A percentile compares a stretch with the other conserved stretches of the same genome.
These are phyloP conservation scores for Xerocomellus amylosporus DNA, from an alignment of 768 basidiomycete genomes.

Conservation along the genomic window DNA sequence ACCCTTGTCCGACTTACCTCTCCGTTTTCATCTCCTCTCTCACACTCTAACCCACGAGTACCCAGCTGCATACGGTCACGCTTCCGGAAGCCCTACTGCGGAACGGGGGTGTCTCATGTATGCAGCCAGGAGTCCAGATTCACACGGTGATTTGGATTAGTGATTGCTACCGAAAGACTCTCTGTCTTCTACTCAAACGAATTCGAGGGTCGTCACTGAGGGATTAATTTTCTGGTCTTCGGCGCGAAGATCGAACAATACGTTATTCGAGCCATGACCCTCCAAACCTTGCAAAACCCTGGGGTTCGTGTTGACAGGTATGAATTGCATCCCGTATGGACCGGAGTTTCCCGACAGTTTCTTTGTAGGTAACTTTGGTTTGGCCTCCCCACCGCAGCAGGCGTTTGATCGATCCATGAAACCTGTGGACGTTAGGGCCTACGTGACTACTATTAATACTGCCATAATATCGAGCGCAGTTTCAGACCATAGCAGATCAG, in stretches of 20 bases:
- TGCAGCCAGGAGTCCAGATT: not conserved
- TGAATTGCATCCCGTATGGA: not conserved
- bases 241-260: conserved; percentile 5
- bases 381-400: not conserved
- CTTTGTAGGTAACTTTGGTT: conserved; percentile 1
- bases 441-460: not conserved
- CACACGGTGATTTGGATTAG: conserved; percentile 12
- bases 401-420: conserved; percentile 2
- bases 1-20: not conserved
- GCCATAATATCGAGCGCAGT: not conserved
- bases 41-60: conserved; percentile 11
- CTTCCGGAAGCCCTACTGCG: conserved; percentile 3
- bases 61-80: not conserved
- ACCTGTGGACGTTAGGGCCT: not conserved
- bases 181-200: conserved; percentile 1
- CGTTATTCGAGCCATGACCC: not conserved
- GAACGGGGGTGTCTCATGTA: not conserved
- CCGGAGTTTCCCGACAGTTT: conserved; percentile 1
- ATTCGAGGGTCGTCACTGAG: conserved; percentile 6
- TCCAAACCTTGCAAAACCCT: conserved; percentile 8
- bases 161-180: conserved; percentile 7
- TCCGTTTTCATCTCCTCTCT: not conserved
- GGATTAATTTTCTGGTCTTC: conserved; percentile 4
- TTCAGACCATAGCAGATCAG: not conserved
- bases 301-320: not conserved